Evolutionary conservation across 495 filamentous ascomycete species (phyloP).

Genomic region (Tuber brumale): DNA sequence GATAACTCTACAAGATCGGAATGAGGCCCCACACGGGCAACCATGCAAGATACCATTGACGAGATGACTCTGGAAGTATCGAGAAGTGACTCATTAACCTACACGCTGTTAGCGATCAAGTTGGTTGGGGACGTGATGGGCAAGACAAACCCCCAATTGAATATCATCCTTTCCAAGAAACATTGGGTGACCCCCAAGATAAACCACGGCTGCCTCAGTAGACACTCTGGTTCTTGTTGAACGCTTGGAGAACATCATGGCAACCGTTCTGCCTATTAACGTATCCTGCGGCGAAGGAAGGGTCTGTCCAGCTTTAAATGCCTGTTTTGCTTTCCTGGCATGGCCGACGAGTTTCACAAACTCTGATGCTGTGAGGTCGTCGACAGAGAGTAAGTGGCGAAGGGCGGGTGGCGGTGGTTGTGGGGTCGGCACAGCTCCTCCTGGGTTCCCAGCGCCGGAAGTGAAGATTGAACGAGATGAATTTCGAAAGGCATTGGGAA

Average conservation of each 20-base stretch:
- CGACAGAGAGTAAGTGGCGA: conserved; percentile 83
- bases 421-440: neutral
- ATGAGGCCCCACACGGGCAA: conserved; percentile 81
- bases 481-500: neutral
- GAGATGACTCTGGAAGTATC: conserved; percentile 86
- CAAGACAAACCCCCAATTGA: conserved; percentile 68
- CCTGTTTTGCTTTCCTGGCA: conserved; percentile 66
- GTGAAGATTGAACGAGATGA: neutral
- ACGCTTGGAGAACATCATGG: conserved; percentile 93
- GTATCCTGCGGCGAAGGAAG: conserved; percentile 51
- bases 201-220: conserved; percentile 75
- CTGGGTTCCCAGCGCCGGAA: neutral
- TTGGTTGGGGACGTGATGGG: neutral
- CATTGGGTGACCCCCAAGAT: conserved; percentile 88
- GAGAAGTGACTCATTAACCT: conserved; percentile 82
- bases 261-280: conserved; percentile 71
- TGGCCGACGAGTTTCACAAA: conserved; percentile 74
- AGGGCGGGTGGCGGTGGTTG: conserved; percentile 42
- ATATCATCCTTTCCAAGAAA: conserved; percentile 93
- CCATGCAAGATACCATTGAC: conserved; percentile 83
- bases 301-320: conserved; percentile 60
- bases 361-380: conserved; percentile 71
- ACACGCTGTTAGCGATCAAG: neutral
- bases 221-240: conserved; percentile 88
- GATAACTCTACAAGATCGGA: conserved; percentile 72